Evolutionary conservation across 2,329 filamentous ascomycete species (phyloP).

Genomic region (Diplodia scrobiculata): DNA sequence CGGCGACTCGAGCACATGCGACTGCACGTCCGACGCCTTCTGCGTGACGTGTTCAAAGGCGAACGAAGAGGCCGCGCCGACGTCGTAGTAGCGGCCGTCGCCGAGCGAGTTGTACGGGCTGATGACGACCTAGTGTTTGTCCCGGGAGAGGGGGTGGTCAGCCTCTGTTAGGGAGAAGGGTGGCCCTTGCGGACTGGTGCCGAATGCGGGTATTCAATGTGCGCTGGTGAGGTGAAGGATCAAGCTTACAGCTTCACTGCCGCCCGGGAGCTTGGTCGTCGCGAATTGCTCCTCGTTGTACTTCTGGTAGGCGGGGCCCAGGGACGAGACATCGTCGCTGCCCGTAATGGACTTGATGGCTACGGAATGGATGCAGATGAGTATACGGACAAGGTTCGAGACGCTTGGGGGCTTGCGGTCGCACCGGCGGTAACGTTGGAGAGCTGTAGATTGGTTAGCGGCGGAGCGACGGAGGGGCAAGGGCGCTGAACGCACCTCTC

Average conservation of each 20-base stretch:
- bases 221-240: background rate
- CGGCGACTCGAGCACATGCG: slow-evolving; percentile 72
- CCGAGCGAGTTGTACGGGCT: slow-evolving; percentile 84
- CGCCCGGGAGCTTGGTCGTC: slow-evolving; percentile 84
- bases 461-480: slow-evolving; percentile 27
- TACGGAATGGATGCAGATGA: slow-evolving; percentile 43
- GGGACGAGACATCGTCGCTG: slow-evolving; percentile 67
- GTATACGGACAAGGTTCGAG: background rate
- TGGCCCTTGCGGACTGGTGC: too few relatives aligned
- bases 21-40: slow-evolving; percentile 82
- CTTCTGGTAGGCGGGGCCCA: slow-evolving; percentile 81
- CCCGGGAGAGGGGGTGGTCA: background rate
- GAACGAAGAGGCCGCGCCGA: slow-evolving; percentile 85
- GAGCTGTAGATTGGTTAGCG: slow-evolving; percentile 60
- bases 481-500: slow-evolving; percentile 69
- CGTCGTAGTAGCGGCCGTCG: slow-evolving; percentile 83
- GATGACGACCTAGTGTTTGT: slow-evolving; percentile 64
- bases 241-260: slow-evolving; percentile 69
- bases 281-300: slow-evolving; percentile 96
- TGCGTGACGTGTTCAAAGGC: slow-evolving; percentile 79
- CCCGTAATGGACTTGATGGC: slow-evolving; percentile 87
- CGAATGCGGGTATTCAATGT: background rate
- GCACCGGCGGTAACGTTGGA: slow-evolving; percentile 84
- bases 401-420: background rate
- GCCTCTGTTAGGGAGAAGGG: background rate